Base-by-base conservation (phyloP, 192 early-diverging fungal genomes). In the Entomortierella chlamydospora region DNA sequence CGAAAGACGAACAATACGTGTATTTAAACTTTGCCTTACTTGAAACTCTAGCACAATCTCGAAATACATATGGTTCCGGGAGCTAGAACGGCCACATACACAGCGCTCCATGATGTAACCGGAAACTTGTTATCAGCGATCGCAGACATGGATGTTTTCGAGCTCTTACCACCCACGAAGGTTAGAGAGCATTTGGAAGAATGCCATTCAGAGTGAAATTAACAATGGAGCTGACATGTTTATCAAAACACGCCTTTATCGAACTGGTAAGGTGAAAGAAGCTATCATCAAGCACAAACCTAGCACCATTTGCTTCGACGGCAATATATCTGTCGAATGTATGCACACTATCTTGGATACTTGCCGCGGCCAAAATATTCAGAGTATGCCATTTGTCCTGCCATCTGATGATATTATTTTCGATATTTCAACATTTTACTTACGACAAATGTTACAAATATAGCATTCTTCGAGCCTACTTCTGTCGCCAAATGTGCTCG, bases 61-160 rank as follows among this genome's bases (percentile, higher is more conserved):
- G 68, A 81, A 33, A 70, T 88, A 15, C 47, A 78, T 25, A 54
- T 50, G 8, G 55, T 84, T 2, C 56, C 60, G 20, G 63, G 66
- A 8, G 79, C 81, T 15, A 76, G 81, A 17, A 98, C 95, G 0
- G 96, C 92, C 0, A 84, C 91, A 1, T 97, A 97, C 81, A 96
- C 89, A 56, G 92, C 95, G 4, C 60, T 99, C 17, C 91, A 96
- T 68, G 59, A 83, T 18, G 49, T 82, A 1, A 70, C 88, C 34
- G 98, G 98, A 11, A 86, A 92, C 20, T 74, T 96, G 26, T 18
- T 95, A 0, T 81, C 87, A 11, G 98, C 95, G 3, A 93, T 98
- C 0, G 97, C 96, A 17, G 98, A 99, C 64, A 99, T 99, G 98
- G 83, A 81, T 33, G 90, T 98, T 22, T 94, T 95, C 76, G 86